These are phyloP conservation scores for Crotalaria pallida DNA, from an alignment of 306 rosid species.

Conservation along the genomic window DNA sequence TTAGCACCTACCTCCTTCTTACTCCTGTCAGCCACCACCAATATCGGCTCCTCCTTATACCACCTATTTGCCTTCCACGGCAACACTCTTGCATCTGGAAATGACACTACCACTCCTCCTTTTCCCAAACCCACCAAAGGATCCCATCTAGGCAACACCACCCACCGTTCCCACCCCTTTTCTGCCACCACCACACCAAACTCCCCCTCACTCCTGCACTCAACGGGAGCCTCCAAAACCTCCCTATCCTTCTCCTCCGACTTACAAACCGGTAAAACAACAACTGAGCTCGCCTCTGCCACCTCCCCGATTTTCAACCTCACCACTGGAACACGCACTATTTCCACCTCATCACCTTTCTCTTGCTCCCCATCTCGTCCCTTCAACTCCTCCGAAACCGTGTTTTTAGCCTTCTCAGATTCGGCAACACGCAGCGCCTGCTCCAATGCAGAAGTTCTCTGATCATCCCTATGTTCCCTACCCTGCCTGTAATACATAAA, in stretches of 20 bases:
- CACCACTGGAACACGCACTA: conserved; percentile 62
- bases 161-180: conserved; percentile 88
- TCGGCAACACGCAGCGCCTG: conserved; percentile 45
- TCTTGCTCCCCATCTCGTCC: not conserved
- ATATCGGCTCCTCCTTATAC: conserved; percentile 76
- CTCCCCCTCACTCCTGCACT: conserved; percentile 48
- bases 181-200: conserved; percentile 77
- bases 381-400: conserved; percentile 20
- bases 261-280: conserved; percentile 62
- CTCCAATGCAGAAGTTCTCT: conserved; percentile 44
- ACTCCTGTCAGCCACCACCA: conserved; percentile 71
- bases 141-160: conserved; percentile 73
- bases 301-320: conserved; percentile 81
- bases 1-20: conserved; percentile 44
- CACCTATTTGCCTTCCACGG: conserved; percentile 79
- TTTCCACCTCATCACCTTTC: not conserved
- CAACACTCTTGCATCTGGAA: conserved; percentile 65
- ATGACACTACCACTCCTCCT: conserved; percentile 71
- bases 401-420: conserved; percentile 43
- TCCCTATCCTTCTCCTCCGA: conserved; percentile 44
- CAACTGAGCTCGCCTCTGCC: conserved; percentile 63
- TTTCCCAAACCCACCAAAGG: conserved; percentile 38
- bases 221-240: conserved; percentile 65
- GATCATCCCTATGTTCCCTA: conserved; percentile 44
- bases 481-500: conserved; percentile 66